phyloP scores from a whole-genome alignment of 1,284 basidiomycete species.

The Tetrapyrgos nigripes region DNA sequence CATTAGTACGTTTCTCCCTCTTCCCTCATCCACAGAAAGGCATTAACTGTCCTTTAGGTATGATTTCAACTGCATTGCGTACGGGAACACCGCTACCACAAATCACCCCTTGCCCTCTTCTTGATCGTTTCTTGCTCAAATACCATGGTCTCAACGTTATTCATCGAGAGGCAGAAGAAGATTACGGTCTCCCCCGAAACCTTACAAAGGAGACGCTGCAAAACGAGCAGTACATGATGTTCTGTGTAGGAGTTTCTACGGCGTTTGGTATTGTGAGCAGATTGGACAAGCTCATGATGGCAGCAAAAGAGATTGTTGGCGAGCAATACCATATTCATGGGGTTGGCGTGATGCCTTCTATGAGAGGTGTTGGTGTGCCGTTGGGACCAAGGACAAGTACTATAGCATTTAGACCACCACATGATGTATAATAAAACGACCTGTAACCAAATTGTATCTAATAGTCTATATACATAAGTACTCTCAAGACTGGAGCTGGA shows the following conservation, averaged over 20 bases:
- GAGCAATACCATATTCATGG: slow-evolving; percentile 83
- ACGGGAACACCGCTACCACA: slow-evolving; percentile 83
- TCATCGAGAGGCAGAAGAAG: slow-evolving; percentile 69
- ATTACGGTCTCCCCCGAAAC: slow-evolving; percentile 69
- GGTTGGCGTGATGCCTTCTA: slow-evolving; percentile 42
- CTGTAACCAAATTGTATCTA: too few species aligned
- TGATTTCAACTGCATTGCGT: slow-evolving; percentile 77
- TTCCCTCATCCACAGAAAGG: not conserved
- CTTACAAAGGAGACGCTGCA: slow-evolving; percentile 70
- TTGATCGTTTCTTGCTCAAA: slow-evolving; percentile 76
- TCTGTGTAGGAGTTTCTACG: slow-evolving; percentile 79
- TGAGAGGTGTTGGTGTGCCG: slow-evolving; percentile 19
- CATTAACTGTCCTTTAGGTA: slow-evolving; percentile 41
- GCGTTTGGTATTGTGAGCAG: slow-evolving; percentile 70
- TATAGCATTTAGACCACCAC: slow-evolving; percentile 13
- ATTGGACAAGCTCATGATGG: slow-evolving; percentile 77
- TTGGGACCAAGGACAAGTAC: slow-evolving; percentile 28
- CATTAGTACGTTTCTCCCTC: slow-evolving; percentile 57
- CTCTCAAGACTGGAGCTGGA: too few species aligned
- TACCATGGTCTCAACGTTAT: slow-evolving; percentile 69
- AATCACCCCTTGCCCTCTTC: slow-evolving; percentile 83
- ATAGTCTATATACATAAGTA: too few species aligned
- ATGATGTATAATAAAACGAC: slow-evolving; percentile 6
- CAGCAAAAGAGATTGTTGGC: slow-evolving; percentile 81
- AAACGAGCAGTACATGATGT: slow-evolving; percentile 74